Conservation (phyloP, 176 grass and related monocot species). For the Areca catechu region DNA sequence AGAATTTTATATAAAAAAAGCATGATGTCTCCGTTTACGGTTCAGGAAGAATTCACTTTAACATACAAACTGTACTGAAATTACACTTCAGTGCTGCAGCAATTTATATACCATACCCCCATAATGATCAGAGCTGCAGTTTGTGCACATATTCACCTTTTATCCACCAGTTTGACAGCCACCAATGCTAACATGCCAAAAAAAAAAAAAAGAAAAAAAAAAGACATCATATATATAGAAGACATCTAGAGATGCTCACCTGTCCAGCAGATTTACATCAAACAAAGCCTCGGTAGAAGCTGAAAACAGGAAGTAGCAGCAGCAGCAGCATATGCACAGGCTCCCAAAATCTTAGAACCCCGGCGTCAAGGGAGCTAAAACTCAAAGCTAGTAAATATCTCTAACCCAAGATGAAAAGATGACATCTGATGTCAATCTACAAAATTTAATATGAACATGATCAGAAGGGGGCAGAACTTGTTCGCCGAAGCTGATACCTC, state of each 20-base stretch:
- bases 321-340: constrained; percentile 21
- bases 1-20: no score
- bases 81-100: no score
- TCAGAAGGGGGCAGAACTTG: constrained; percentile 61
- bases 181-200: not conserved
- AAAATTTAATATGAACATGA: constrained; percentile 28
- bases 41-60: no score
- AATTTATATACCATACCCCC: no score
- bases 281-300: constrained; percentile 24
- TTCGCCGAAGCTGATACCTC: constrained; percentile 83
- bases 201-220: constrained; percentile 13
- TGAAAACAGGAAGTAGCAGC: not conserved
- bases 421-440: constrained; percentile 28
- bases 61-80: no score
- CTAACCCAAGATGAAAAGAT: constrained; percentile 18
- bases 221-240: constrained; percentile 17
- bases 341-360: constrained; percentile 31
- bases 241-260: constrained; percentile 17
- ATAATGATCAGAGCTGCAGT: no score
- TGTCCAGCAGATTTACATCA: constrained; percentile 28
- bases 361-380: constrained; percentile 16
- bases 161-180: no score
- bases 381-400: constrained; percentile 31
- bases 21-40: no score
- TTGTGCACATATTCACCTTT: no score